phyloP scores from a whole-genome alignment of 164 flowering plant species.

The Berberis thunbergii region DNA sequence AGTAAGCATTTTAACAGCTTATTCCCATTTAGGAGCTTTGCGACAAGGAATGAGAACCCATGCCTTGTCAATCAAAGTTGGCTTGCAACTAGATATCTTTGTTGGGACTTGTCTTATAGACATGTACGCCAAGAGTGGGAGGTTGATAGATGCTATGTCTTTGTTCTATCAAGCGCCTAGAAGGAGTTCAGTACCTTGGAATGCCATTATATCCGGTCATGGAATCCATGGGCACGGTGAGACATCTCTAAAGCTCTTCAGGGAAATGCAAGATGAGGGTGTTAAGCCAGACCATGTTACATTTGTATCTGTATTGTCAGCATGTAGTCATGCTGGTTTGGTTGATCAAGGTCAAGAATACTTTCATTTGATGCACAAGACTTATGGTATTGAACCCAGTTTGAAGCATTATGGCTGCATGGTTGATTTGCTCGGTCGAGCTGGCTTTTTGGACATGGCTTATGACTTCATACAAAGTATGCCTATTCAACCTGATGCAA shows the following conservation, averaged over 20 bases:
- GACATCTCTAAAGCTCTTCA: constrained; percentile 33
- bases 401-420: no score
- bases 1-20: constrained; percentile 56
- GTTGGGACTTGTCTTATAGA: constrained; percentile 57
- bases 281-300: no score
- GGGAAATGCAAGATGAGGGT: constrained; percentile 23
- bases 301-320: no score
- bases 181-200: constrained; percentile 44
- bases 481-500: no score
- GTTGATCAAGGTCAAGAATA: no score
- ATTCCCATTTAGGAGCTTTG: constrained; percentile 53
- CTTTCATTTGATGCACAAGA: no score
- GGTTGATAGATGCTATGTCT: constrained; percentile 33
- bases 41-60: constrained; percentile 45
- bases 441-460: no score
- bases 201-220: constrained; percentile 47
- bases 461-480: no score
- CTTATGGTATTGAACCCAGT: no score
- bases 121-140: constrained; percentile 61
- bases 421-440: no score
- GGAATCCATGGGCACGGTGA: constrained; percentile 51
- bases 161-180: constrained; percentile 35
- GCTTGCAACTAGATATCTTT: constrained; percentile 34
- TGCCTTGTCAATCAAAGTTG: constrained; percentile 25
- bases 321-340: no score